These are phyloP conservation scores for Paecilomyces dactylethromorphus DNA, from an alignment of 2,329 filamentous ascomycete genomes.

Conservation along the genomic window DNA sequence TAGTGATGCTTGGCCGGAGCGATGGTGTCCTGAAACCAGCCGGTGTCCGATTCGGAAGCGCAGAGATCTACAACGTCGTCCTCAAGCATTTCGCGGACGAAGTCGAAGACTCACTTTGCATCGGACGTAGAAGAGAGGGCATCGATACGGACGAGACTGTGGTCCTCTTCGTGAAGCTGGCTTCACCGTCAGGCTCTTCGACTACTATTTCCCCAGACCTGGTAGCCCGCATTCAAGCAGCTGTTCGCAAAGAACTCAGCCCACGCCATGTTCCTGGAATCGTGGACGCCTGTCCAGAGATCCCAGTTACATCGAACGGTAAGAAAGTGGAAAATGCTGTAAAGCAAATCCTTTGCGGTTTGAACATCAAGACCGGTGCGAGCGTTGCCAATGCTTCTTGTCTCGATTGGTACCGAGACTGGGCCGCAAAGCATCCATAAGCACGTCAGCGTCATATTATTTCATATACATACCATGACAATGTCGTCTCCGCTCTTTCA, in stretches of 20 bases:
- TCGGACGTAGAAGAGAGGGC: conserved; percentile 64
- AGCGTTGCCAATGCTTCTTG: conserved; percentile 90
- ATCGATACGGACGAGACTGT: conserved; percentile 78
- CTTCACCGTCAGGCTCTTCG: conserved; percentile 19
- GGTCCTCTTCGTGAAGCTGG: conserved; percentile 79
- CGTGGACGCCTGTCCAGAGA: conserved; percentile 75
- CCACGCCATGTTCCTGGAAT: conserved; percentile 83
- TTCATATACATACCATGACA: background rate
- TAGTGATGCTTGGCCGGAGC: conserved; percentile 86
- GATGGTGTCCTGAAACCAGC: conserved; percentile 91
- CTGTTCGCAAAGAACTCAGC: conserved; percentile 71
- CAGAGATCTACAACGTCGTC: conserved; percentile 95
- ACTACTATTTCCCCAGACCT: conserved; percentile 53
- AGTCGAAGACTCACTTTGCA: conserved; percentile 79
- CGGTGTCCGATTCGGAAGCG: conserved; percentile 84
- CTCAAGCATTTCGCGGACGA: conserved; percentile 72
- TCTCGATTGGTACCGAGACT: conserved; percentile 78
- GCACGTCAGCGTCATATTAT: background rate
- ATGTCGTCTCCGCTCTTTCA: background rate
- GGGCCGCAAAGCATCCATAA: conserved; percentile 54
- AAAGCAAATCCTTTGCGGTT: conserved; percentile 87
- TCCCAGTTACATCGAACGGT: conserved; percentile 87
- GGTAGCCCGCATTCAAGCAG: conserved; percentile 56
- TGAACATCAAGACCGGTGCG: conserved; percentile 80
- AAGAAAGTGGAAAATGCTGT: conserved; percentile 98